Evolutionary conservation across 345 rosid species (phyloP).

Genomic region (Hibiscus mutabilis): DNA sequence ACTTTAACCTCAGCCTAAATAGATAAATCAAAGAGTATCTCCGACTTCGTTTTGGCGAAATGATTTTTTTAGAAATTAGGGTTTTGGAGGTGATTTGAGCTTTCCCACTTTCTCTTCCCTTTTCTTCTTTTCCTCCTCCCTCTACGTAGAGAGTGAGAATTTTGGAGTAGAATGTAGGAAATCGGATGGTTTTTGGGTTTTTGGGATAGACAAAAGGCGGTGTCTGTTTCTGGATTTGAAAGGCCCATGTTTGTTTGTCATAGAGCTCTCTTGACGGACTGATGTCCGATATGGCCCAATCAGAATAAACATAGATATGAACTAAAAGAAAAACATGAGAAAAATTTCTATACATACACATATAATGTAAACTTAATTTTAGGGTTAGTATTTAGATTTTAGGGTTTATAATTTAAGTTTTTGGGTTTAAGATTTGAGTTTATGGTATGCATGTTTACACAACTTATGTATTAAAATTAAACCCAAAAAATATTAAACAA

Average conservation of each 20-base stretch:
- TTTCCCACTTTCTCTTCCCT: not conserved
- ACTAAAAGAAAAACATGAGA: too few species aligned
- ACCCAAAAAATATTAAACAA: too few species aligned
- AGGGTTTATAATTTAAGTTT: too few species aligned
- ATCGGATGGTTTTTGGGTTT: not conserved
- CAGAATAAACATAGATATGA: not conserved
- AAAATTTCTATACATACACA: too few species aligned
- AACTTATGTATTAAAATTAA: too few species aligned
- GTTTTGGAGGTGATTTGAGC: not conserved
- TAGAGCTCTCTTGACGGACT: not conserved
- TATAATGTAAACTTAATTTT: too few species aligned
- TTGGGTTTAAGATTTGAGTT: too few species aligned
- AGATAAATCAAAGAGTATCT: not conserved
- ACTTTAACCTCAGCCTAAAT: not conserved
- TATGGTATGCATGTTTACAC: too few species aligned
- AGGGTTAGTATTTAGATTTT: too few species aligned
- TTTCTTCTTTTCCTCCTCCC: not conserved
- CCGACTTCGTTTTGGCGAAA: not conserved
- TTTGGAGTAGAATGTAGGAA: not conserved
- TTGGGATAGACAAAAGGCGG: too few species aligned
- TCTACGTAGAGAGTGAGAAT: not conserved
- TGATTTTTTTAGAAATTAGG: not conserved
- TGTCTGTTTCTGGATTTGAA: not conserved
- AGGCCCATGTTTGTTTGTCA: not conserved
- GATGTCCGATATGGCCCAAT: not conserved